These are phyloP conservation scores for Hemisphaericaspora lyxosophila DNA, from an alignment of 1,139 yeast species.

Conservation along the genomic window DNA sequence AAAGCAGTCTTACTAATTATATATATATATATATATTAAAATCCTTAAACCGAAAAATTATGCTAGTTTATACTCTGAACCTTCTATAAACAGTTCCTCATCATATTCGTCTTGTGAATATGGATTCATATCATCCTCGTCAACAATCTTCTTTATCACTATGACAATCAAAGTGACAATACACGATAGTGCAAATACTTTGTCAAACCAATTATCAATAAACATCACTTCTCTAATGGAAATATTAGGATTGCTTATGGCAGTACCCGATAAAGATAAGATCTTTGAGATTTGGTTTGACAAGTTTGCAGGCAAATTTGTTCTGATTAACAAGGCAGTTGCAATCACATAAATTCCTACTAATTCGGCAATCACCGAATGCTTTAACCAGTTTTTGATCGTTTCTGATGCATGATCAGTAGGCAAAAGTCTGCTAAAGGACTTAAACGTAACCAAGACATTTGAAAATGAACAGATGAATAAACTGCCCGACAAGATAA, in stretches of 20 bases:
- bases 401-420: conserved; percentile 23
- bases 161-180: conserved; percentile 52
- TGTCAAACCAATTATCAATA: conserved; percentile 81
- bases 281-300: conserved; percentile 50
- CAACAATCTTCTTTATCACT: conserved; percentile 21
- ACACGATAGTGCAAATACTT: conserved; percentile 62
- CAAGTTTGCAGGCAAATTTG: conserved; percentile 67
- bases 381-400: conserved; percentile 38
- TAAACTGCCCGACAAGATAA: conserved; percentile 62
- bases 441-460: conserved; percentile 52
- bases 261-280: conserved; percentile 40
- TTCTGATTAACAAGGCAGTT: conserved; percentile 72
- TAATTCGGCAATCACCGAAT: conserved; percentile 63
- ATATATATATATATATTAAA: no score
- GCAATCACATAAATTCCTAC: conserved; percentile 79
- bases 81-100: conserved; percentile 26
- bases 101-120: conserved; percentile 22
- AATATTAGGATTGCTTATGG: conserved; percentile 20
- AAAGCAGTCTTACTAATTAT: no score
- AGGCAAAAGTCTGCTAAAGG: conserved; percentile 37
- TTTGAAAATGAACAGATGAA: conserved; percentile 69
- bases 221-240: conserved; percentile 49
- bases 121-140: conserved; percentile 17
- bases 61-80: conserved; percentile 12
- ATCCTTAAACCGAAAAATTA: no score